A percentile compares a stretch with the other conserved stretches of the same genome.
These are phyloP conservation scores for Ustilago nuda DNA, from an alignment of 1,284 basidiomycete genomes.

Conservation along the genomic window DNA sequence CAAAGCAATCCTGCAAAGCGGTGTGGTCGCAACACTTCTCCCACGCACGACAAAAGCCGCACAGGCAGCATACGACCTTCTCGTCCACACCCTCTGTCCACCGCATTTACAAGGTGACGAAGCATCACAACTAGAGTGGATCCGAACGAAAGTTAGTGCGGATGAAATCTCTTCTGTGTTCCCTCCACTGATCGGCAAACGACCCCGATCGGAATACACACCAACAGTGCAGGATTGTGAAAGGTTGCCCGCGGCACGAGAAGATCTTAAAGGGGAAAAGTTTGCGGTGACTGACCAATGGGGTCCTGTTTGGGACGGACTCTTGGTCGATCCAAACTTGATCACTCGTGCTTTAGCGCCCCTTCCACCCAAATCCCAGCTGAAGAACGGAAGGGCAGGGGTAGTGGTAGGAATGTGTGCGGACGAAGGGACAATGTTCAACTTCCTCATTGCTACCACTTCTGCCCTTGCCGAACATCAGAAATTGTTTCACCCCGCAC, in stretches of 20 bases:
- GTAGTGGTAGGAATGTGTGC: slow-evolving; percentile 45
- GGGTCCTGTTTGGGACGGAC: slow-evolving; percentile 55
- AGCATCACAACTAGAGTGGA: slow-evolving; percentile 32
- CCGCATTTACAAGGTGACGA: slow-evolving; percentile 32
- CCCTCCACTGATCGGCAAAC: slow-evolving; percentile 29
- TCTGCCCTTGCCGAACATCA: slow-evolving; percentile 31
- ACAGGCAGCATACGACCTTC: slow-evolving; percentile 45
- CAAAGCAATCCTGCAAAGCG: slow-evolving; percentile 48
- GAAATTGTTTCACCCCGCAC: slow-evolving; percentile 16
- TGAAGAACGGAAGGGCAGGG: slow-evolving; percentile 42
- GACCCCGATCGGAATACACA: slow-evolving; percentile 45
- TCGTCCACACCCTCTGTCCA: slow-evolving; percentile 27
- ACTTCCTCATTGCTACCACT: slow-evolving; percentile 41
- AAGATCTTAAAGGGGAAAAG: slow-evolving; percentile 11
- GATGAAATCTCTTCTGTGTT: slow-evolving; percentile 31
- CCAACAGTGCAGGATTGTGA: slow-evolving; percentile 8
- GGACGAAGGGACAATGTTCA: slow-evolving; percentile 59
- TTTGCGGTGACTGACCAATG: slow-evolving; percentile 37
- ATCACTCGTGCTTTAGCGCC: slow-evolving; percentile 21
- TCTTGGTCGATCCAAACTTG: slow-evolving; percentile 32
- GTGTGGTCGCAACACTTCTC: slow-evolving; percentile 38
- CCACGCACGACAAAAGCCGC: slow-evolving; percentile 40
- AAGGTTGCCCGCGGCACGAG: slow-evolving; percentile 26
- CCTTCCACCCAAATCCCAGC: slow-evolving; percentile 18
- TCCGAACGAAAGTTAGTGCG: slow-evolving; percentile 29